Base-by-base conservation (phyloP, 2,329 filamentous ascomycete species). In the Penicillium sp. region DNA sequence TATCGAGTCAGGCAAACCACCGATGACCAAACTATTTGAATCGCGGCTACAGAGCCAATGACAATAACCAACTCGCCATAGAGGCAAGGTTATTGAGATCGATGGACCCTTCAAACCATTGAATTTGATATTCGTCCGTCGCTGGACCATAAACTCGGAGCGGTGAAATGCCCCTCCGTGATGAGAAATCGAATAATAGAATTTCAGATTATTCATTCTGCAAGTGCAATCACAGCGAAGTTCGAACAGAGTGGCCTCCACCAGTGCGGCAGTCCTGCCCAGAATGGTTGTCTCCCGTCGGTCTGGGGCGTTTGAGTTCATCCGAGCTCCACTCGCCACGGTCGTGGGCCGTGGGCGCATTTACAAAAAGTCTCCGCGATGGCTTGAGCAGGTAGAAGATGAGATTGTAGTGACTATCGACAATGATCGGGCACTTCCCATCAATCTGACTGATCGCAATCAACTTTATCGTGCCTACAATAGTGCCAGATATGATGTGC, bases 11-110 rank as follows among this genome's bases (percentile, higher is more conserved):
- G 14, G 19, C 19, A 16, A 14, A 22, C 22, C 14, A 24, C 14
- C n/a, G n/a, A 18, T 46, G 14, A 14, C 43, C 63, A 79, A 84
- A 63, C 79, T 82, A 49, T 33, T 33, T 19, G 16, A 35, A 35
- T 31, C 46, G 31, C 46, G 46, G 27, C 46, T 35, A 35, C 10
- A 16, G 27, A 19, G 46, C 46, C 27, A 49, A 49, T 49, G 10
- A 49, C 14, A 18, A 24, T 11, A n/a, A 9, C 14, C 16, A 16
- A 31, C 14, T 31, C 24, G 24, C 14, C 22, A 10, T 7, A 4
- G 22, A 7, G 6, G 6, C 27, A 49, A 49, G 27, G 31, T n/a
- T 18, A 35, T 33, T 24, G 46, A 49, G 46, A 35, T 49, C 27
- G 18, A 19, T 35, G 46, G 46, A 49, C 44, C 44, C 44, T 47